Evolutionary conservation across 352 stramenopile species (phyloP), one percentile per base, ranked within the genome.

Genomic region (Phytophthora pisi): DNA sequence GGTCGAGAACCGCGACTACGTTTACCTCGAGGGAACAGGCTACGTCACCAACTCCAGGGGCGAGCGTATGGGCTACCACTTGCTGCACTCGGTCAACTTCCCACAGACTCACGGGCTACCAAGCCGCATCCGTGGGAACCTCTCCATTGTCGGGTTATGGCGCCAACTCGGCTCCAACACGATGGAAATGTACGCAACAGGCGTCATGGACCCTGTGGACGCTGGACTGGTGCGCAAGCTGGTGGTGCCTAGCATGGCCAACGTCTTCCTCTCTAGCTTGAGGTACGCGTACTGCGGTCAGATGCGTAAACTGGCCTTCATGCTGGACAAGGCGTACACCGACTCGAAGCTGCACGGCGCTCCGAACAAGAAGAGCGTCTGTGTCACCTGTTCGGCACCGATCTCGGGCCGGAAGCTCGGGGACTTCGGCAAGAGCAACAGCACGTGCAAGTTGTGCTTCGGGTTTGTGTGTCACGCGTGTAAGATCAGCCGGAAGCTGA

Each of bases 121-220:
- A 30, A 72, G 71, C 53, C 78, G 75, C 1, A 49, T 85, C 6
- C 79, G 79, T 45, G 67, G 74, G 3, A 60, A 77, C 53, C 51
- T 86, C 28, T 88, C 81, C 13, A 70, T 69, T 28, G 67, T 66
- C 15, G 65, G 38, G 51, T 75, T 86, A 51, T 89, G 72, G 61
- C 76, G 78, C 2, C 80, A 89, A 57, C 50, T 64, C 24, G 54
- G n/a, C 9, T 18, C 72, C 26, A 76, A 77, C 42, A 65, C 52
- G 9, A 71, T 86, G 9, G 75, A 89, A 51, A 57, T 83, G 18
- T 86, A 85, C 60, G 64, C 71, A 8, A 69, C 59, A 0, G 68
- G 70, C 6, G 69, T 77, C 40, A 61, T 79, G 16, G 62, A 79
- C 16, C 57, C 63, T 0, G 34, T 55, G 1, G 66, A 74, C 24